These are phyloP conservation scores for Boechera stricta DNA, from an alignment of 345 rosid species.

Conservation along the genomic window DNA sequence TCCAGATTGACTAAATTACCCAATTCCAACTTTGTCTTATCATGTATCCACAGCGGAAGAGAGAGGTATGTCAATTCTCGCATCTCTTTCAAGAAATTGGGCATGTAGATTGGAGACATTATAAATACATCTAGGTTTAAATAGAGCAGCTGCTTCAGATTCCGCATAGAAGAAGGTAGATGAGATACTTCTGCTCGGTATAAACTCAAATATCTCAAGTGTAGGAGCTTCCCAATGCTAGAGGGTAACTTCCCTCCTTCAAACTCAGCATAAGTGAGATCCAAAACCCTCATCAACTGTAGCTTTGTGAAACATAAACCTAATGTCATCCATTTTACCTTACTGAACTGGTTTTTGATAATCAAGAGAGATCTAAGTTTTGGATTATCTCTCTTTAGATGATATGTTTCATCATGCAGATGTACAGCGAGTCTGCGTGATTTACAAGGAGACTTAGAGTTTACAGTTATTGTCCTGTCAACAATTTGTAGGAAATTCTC, in stretches of 20 bases:
- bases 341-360: no score
- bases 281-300: constrained; percentile 40
- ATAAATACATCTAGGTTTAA: no score
- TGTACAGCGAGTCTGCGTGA: constrained; percentile 42
- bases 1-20: no score
- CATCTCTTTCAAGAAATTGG: no score
- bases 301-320: neutral
- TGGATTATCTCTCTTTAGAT: no score
- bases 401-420: neutral
- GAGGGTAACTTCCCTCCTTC: constrained; percentile 25
- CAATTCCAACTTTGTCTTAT: no score
- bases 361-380: constrained; percentile 6
- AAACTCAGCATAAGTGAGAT: constrained; percentile 20
- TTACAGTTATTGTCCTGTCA: neutral
- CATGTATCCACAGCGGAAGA: accelerated
- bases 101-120: no score
- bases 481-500: constrained; percentile 25
- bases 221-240: constrained; percentile 45
- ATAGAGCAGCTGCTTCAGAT: no score
- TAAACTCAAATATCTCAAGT: constrained; percentile 33
- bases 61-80: no score
- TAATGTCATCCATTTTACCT: no score
- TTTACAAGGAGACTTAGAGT: neutral
- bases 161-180: no score
- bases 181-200: no score